Evolutionary conservation across 768 basidiomycete species (phyloP).

Genomic region (Mrakia gelida): DNA sequence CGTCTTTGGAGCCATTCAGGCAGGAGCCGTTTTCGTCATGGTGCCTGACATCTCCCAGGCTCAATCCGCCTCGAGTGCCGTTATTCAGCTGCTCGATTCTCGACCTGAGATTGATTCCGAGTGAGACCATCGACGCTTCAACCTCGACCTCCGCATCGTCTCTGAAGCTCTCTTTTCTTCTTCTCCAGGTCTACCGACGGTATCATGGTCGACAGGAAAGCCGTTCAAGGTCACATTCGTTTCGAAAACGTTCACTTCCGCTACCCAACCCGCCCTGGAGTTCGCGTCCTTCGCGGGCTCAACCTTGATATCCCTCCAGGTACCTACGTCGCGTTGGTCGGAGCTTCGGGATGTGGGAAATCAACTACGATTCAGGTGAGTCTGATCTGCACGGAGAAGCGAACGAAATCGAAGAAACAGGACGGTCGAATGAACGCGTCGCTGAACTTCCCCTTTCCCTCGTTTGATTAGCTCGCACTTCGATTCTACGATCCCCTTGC

Average conservation of each 20-base stretch:
- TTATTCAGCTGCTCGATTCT: constrained; percentile 69
- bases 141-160: no score
- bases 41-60: constrained; percentile 78
- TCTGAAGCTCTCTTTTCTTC: no score
- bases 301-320: constrained; percentile 33
- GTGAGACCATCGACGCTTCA: not conserved
- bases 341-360: constrained; percentile 47
- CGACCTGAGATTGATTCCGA: constrained; percentile 59
- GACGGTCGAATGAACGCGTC: no score
- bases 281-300: constrained; percentile 42
- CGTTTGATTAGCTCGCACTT: constrained; percentile 48
- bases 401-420: no score
- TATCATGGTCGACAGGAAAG: constrained; percentile 43
- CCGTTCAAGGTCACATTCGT: constrained; percentile 43
- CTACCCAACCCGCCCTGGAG: constrained; percentile 45
- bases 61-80: constrained; percentile 66
- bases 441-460: not conserved
- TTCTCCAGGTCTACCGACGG: constrained; percentile 40
- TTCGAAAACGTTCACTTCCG: constrained; percentile 47
- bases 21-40: constrained; percentile 54
- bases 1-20: constrained; percentile 57
- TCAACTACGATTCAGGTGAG: constrained; percentile 48
- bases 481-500: constrained; percentile 40
- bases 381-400: not conserved
- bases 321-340: constrained; percentile 43